phyloP scores from a whole-genome alignment of 768 basidiomycete genomes.

The Auriscalpium orientale region DNA sequence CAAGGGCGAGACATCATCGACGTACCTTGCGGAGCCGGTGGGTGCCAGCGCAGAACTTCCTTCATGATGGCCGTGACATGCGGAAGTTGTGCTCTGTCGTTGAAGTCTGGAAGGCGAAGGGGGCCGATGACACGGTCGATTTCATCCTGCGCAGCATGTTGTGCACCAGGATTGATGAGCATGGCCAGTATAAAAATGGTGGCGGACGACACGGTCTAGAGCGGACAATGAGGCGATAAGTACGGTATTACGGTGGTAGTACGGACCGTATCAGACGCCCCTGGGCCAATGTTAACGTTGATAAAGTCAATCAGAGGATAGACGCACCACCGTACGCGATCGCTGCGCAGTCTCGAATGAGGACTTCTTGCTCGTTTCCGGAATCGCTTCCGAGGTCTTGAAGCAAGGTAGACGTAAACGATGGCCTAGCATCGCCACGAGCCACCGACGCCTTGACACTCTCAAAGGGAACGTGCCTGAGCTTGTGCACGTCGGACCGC shows the following conservation, averaged over 20 bases:
- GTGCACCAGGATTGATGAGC: slow-evolving; percentile 12
- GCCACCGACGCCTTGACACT: background rate
- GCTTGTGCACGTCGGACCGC: background rate
- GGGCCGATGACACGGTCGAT: slow-evolving; percentile 28
- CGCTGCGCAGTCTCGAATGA: background rate
- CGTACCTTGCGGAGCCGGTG: slow-evolving; percentile 12
- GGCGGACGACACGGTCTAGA: no score
- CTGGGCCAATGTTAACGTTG: slow-evolving; percentile 6
- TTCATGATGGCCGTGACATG: slow-evolving; percentile 32
- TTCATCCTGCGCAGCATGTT: slow-evolving; percentile 26
- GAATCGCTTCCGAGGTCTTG: no score
- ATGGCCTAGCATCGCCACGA: no score
- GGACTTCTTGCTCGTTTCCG: background rate
- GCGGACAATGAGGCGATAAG: no score
- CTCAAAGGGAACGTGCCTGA: background rate
- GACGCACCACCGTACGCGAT: slow-evolving; percentile 15
- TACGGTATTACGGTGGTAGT: background rate
- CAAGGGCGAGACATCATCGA: background rate
- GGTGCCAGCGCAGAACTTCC: slow-evolving; percentile 28
- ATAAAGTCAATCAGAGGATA: slow-evolving; percentile 8
- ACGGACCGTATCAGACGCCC: slow-evolving; percentile 33
- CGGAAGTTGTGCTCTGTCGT: slow-evolving; percentile 26
- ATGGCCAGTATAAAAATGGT: slow-evolving; percentile 12
- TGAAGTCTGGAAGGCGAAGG: slow-evolving; percentile 26
- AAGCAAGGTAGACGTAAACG: no score